Base-by-base conservation (phyloP, 306 rosid genomes). In the Trichosanthes truncata region DNA sequence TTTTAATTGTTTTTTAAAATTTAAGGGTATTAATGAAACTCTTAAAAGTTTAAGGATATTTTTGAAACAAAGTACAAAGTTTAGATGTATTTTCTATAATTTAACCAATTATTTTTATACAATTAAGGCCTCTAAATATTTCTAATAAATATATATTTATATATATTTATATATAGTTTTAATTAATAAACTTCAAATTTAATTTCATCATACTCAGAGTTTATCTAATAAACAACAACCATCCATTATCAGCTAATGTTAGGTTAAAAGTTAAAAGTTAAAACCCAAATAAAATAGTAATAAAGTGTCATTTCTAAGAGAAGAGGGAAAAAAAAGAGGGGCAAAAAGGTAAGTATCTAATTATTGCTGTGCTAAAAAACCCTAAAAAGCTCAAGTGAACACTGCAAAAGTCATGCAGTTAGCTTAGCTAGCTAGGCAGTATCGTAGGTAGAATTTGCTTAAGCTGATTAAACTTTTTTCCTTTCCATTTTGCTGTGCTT, bases 351-450 rank as follows among this genome's bases (percentile, higher is more conserved):
- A 75, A 21, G 63, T 21, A 1, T n/a, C 0, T 75, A 18, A 43
- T 40, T 69, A 69, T n/a, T 74, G 29, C 2, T 74, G 62, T 45
- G 56, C 78, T 51, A 65, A 65, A 73, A 18, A 31, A 9, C 41
- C 78, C 78, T 56, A 36, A n/a, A 52, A 69, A 69, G 20, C 79
- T n/a, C 46, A 76, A 35, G 45, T 48, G 78, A 31, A 74, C 60
- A 49, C 18, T 9, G 66, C 62, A 76, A 52, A 53, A 51, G 3
- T 31, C 20, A 33, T 33, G 80, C n/a, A 76, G 80, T 35, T 35
- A 18, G 25, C 46, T 38, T 67, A 11, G 49, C 69, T 55, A 56
- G 20, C 40, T 21, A 40, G 68, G 40, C 29, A 72, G 59, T 7
- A 45, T 21, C 1, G 77, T 3, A 72, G 40, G 59, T 3, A 73